Evolutionary conservation across 2,329 filamentous ascomycete genomes (phyloP).

Genomic region (Coniella lustricola): DNA sequence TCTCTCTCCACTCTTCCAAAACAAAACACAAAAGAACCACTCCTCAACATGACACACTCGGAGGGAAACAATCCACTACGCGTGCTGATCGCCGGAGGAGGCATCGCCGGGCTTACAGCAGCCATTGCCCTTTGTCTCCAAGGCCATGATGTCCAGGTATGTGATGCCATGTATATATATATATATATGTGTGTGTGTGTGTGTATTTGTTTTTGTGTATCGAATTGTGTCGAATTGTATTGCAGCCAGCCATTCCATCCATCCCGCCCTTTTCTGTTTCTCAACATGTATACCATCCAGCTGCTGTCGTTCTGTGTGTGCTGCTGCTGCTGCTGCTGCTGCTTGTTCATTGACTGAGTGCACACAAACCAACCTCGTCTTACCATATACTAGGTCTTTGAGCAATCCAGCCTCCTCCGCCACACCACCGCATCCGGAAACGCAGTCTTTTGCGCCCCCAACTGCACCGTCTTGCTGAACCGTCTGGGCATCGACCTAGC

Average conservation of each 20-base stretch:
- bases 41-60: not conserved
- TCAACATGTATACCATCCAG: too few relatives aligned
- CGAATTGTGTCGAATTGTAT: too few relatives aligned
- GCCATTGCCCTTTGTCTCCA: conserved; percentile 10
- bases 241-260: too few relatives aligned
- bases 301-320: too few relatives aligned
- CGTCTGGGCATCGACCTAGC: conserved; percentile 6
- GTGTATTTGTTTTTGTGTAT: too few relatives aligned
- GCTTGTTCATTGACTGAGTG: too few relatives aligned
- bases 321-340: too few relatives aligned
- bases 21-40: too few relatives aligned
- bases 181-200: not conserved
- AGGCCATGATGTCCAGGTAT: conserved; percentile 13
- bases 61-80: not conserved
- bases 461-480: conserved; percentile 11
- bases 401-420: conserved; percentile 11
- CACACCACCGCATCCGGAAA: conserved; percentile 7
- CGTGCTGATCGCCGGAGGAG: conserved; percentile 11
- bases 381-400: conserved; percentile 14
- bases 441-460: conserved; percentile 11
- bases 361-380: too few relatives aligned
- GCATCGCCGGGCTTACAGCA: conserved; percentile 10
- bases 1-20: too few relatives aligned
- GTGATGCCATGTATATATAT: not conserved
- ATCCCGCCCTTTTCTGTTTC: too few relatives aligned